Conservation (phyloP, 139 green algal genomes). For the Zygnema cylindricum region DNA sequence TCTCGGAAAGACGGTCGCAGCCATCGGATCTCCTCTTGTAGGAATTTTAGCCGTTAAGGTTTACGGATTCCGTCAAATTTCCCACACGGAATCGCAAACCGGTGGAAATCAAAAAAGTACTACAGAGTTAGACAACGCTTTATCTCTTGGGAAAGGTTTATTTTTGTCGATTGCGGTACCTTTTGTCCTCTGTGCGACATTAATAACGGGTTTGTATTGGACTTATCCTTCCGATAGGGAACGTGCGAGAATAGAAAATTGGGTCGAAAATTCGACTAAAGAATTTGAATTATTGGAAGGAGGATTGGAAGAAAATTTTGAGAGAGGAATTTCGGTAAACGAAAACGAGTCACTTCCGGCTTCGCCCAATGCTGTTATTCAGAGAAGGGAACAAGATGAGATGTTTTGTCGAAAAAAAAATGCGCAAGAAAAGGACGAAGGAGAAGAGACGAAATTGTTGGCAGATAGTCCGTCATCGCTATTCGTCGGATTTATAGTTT, state of each 20-base stretch:
- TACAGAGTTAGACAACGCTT: constrained; percentile 18
- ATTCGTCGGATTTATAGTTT: no score
- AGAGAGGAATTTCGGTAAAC: no score
- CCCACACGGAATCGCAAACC: background rate
- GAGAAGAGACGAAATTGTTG: no score
- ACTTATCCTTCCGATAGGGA: constrained; percentile 45
- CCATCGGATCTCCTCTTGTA: constrained; percentile 21
- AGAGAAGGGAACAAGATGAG: no score
- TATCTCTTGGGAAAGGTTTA: constrained; percentile 42
- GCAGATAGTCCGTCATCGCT: no score
- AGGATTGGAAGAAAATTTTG: no score
- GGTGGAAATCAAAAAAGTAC: background rate
- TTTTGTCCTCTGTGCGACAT: constrained; percentile 11
- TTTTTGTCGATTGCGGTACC: constrained; percentile 39
- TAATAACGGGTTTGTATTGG: constrained; percentile 44
- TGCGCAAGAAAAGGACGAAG: no score
- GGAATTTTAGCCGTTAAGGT: constrained; percentile 30
- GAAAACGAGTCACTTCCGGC: no score
- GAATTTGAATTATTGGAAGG: background rate
- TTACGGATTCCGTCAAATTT: constrained; percentile 47
- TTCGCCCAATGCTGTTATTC: no score
- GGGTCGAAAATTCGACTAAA: constrained; percentile 33
- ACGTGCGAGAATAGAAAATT: constrained; percentile 27
- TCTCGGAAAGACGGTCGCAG: background rate
- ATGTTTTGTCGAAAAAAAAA: no score